A percentile compares a stretch with the other conserved stretches of the same genome.
Evolutionary conservation across 176 grass and related monocot genomes (phyloP).

Genomic region (Elaeis guineensis): DNA sequence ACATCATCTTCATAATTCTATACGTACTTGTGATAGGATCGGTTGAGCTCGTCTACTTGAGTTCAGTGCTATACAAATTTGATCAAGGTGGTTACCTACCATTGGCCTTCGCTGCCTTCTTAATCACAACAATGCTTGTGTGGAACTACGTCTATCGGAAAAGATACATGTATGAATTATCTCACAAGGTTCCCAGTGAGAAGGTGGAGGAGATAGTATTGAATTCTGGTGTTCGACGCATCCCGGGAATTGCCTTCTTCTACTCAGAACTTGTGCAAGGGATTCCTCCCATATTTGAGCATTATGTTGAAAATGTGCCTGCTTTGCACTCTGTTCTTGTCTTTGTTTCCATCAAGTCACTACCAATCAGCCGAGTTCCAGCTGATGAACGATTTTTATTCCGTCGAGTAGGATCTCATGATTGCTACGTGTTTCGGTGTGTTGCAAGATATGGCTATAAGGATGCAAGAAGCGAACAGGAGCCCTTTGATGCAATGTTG

Average conservation of each 20-base stretch:
- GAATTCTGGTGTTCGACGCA: neutral
- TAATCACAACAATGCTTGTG: conserved; percentile 3
- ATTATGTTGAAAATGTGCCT: neutral
- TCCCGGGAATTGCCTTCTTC: conserved; percentile 16
- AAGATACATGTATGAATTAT: conserved; percentile 12
- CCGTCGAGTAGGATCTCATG: conserved; percentile 33
- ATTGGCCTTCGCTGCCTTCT: neutral
- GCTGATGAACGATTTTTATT: conserved; percentile 46
- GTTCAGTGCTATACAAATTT: conserved; percentile 33
- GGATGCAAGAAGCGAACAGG: conserved; percentile 13
- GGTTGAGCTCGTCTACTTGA: conserved; percentile 51
- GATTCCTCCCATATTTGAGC: conserved; percentile 10
- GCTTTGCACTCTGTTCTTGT: conserved; percentile 53
- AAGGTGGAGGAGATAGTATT: neutral
- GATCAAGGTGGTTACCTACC: conserved; percentile 8
- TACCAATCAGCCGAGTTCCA: conserved; percentile 58
- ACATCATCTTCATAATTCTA: conserved; percentile 30
- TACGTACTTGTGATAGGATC: conserved; percentile 40
- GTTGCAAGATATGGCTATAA: conserved; percentile 72
- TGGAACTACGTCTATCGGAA: conserved; percentile 18
- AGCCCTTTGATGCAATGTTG: no score
- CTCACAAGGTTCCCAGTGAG: neutral
- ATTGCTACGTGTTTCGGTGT: conserved; percentile 43
- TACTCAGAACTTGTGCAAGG: conserved; percentile 20
- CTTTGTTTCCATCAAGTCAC: conserved; percentile 58